Base-by-base conservation (phyloP, 2,329 filamentous ascomycete species). In the Sphaerulina musiva region DNA sequence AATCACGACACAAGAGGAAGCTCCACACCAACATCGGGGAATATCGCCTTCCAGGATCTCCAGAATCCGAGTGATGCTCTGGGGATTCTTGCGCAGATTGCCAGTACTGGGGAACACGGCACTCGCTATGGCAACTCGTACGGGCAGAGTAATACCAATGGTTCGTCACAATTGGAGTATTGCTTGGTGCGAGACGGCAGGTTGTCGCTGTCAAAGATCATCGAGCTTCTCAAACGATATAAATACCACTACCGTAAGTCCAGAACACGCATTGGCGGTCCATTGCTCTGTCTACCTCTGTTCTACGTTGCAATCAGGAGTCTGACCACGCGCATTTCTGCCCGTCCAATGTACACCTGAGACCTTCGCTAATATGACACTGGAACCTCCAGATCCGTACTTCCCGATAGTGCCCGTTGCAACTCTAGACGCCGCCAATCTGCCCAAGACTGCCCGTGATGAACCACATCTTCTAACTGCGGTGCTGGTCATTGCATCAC, bases 381-480 rank as follows among this genome's bases (percentile, higher is more conserved):
- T 38, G 34, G 12, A n/a, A 2, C 6, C 34, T 38, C 10, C 12
- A 38, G 34, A 88, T 62, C 81, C 82, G 0, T 87, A 84, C 70
- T 85, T 86, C 53, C 85, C 85, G 0, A 72, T 89, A 26, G 84
- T 85, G 0, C 81, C 84, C 8, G 74, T 76, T 38, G 77, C 78
- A 58, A 80, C 82, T 42, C 80, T 85, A 59, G 74, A 81, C 57
- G 73, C 76, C 39, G 67, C 72, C 11, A 72, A 78, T 53, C 68
- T 87, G 8, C 72, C 79, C 26, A 72, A 76, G 14, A 80, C 82
- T 57, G 80, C 82, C 4, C 73, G 76, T 2, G 78, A 79, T 29
- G 84, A 87, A 63, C 82, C 79, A 31, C 81, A 87, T 63, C 73
- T 89, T 0, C 74, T 88, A 12, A 87, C 85, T 0, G 84, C 85